phyloP scores from a whole-genome alignment of 306 rosid genomes.

The Acacia acuminata region DNA sequence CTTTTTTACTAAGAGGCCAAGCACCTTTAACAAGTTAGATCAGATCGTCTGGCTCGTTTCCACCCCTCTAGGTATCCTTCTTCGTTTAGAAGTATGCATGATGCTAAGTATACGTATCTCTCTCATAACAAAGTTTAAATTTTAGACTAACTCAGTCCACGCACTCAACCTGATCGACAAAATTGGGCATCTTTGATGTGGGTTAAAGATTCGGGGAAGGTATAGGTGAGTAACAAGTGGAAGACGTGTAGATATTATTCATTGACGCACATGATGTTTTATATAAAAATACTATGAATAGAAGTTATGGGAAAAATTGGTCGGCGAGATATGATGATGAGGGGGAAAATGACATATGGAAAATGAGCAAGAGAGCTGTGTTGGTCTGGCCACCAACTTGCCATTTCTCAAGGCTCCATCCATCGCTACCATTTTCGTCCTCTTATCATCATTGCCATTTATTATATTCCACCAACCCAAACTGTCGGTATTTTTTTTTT shows the following conservation, averaged over 20 bases:
- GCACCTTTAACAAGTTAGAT: too few species aligned
- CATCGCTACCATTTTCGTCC: slow-evolving; percentile 16
- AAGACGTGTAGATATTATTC: background rate
- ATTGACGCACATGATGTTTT: background rate
- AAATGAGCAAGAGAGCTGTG: background rate
- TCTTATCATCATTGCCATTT: slow-evolving; percentile 33
- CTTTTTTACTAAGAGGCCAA: too few species aligned
- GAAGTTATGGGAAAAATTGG: background rate
- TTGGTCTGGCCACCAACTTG: background rate
- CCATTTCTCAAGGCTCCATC: slow-evolving; percentile 20
- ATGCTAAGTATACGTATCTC: too few species aligned
- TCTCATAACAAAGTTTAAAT: too few species aligned
- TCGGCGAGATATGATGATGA: background rate
- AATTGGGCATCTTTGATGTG: too few species aligned
- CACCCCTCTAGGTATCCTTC: too few species aligned
- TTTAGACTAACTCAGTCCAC: too few species aligned
- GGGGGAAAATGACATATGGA: background rate
- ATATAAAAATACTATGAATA: background rate
- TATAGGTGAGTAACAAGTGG: background rate
- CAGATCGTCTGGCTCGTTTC: too few species aligned
- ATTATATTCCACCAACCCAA: slow-evolving; percentile 6
- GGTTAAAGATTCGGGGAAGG: too few species aligned
- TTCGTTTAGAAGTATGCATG: too few species aligned
- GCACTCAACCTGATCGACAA: too few species aligned
- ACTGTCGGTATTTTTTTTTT: slow-evolving; percentile 19